These are phyloP conservation scores for Boechera divaricarpa DNA, from an alignment of 345 rosid species.

Conservation along the genomic window DNA sequence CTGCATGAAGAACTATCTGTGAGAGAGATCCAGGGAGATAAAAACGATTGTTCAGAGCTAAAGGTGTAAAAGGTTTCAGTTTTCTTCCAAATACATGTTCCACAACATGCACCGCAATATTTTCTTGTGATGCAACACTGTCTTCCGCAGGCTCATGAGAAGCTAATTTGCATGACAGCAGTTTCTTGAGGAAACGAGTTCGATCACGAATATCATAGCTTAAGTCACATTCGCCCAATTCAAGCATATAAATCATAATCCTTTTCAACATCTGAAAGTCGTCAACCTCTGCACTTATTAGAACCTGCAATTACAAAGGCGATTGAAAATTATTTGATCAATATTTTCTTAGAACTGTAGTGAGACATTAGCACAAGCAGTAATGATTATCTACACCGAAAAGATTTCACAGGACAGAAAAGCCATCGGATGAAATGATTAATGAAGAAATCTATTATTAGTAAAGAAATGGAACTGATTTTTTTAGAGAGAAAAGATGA, in stretches of 20 bases:
- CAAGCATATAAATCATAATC: conserved; percentile 74
- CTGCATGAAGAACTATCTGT: conserved; percentile 96
- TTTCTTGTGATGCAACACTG: conserved; percentile 49
- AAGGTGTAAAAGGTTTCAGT: conserved; percentile 50
- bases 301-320: conserved; percentile 58
- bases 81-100: conserved; percentile 67
- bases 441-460: neutral
- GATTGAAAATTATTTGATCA: conserved; percentile 17
- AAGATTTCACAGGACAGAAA: conserved; percentile 17
- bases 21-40: conserved; percentile 98
- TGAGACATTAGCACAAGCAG: conserved; percentile 7
- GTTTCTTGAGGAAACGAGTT: conserved; percentile 76
- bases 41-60: conserved; percentile 59
- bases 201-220: conserved; percentile 93
- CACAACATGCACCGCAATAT: conserved; percentile 51
- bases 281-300: conserved; percentile 55
- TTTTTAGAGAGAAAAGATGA: neutral
- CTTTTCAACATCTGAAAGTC: conserved; percentile 57
- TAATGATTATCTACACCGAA: neutral
- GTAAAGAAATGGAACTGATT: neutral
- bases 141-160: conserved; percentile 52
- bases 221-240: conserved; percentile 82
- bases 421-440: neutral
- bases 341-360: conserved; percentile 23
- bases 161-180: conserved; percentile 49